Conservation (phyloP, 495 filamentous ascomycete genomes). For the Hypoxylon crocopeplum region DNA sequence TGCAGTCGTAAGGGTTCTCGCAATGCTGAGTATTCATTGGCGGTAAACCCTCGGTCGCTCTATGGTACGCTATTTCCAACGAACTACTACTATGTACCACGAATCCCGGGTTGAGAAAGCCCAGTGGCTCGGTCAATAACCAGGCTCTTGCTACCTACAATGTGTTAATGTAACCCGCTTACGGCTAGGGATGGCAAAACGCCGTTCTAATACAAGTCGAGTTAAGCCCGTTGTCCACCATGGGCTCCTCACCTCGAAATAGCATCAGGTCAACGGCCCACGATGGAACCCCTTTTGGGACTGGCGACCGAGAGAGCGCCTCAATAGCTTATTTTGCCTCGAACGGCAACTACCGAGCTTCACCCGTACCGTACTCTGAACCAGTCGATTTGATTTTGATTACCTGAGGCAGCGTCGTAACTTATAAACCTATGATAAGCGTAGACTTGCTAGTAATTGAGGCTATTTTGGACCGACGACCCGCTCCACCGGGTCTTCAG, state of each 20-base stretch:
- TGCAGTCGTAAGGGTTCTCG: conserved; percentile 14
- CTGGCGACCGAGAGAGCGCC: conserved; percentile 2
- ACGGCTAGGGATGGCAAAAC: conserved; percentile 7
- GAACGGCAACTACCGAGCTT: conserved; percentile 24
- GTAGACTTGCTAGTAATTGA: conserved; percentile 31
- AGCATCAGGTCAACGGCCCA: conserved; percentile 10
- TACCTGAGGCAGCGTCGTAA: conserved; percentile 20
- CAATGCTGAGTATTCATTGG: conserved; percentile 12
- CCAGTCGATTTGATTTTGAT: conserved; percentile 27
- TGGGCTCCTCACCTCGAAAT: conserved; percentile 11
- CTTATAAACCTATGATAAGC: conserved; percentile 12
- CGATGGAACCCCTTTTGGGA: conserved; percentile 19
- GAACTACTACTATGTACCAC: background rate
- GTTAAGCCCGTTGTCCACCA: conserved; percentile 19
- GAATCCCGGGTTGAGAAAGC: background rate
- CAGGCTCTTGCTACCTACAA: background rate
- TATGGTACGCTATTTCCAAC: conserved; percentile 6
- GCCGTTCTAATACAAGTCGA: conserved; percentile 7
- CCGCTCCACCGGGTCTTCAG: conserved; percentile 35
- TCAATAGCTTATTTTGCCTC: background rate
- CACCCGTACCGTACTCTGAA: background rate
- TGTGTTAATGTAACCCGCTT: conserved; percentile 6
- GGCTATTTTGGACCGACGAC: conserved; percentile 32
- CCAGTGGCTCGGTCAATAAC: conserved; percentile 14
- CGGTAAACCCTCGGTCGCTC: conserved; percentile 16